phyloP scores from a whole-genome alignment of 2,329 filamentous ascomycete genomes.

The Parastagonospora nodorum region DNA sequence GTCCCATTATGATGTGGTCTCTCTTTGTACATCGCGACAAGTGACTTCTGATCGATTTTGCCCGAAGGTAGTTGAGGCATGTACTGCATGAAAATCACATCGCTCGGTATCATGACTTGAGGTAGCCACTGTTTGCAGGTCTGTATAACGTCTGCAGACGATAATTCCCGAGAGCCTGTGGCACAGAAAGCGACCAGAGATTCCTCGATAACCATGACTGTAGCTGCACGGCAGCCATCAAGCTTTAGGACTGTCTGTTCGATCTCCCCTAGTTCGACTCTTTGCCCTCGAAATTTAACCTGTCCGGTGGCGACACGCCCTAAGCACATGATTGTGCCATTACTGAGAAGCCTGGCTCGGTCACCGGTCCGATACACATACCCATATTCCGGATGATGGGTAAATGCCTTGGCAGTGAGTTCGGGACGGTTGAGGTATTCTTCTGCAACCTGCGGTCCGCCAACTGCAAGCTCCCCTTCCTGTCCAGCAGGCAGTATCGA shows the following conservation, averaged over 20 bases:
- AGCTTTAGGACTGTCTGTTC: conserved; percentile 41
- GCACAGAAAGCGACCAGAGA: conserved; percentile 77
- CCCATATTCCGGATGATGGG: conserved; percentile 68
- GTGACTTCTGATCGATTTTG: conserved; percentile 73
- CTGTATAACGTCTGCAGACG: conserved; percentile 54
- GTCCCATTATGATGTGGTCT: conserved; percentile 13
- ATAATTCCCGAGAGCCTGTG: conserved; percentile 51
- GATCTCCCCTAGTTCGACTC: conserved; percentile 75
- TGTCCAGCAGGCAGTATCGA: conserved; percentile 68
- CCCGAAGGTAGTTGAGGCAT: conserved; percentile 82
- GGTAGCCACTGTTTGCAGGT: conserved; percentile 78
- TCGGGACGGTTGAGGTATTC: conserved; percentile 82
- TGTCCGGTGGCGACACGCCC: conserved; percentile 81
- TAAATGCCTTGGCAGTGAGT: conserved; percentile 73
- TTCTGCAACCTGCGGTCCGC: conserved; percentile 77
- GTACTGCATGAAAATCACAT: conserved; percentile 66
- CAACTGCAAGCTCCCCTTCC: conserved; percentile 79
- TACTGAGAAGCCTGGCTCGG: conserved; percentile 69
- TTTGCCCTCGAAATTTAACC: conserved; percentile 83
- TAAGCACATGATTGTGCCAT: conserved; percentile 79
- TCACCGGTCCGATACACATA: conserved; percentile 84
- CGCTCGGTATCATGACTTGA: conserved; percentile 79
- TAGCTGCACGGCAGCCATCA: conserved; percentile 61
- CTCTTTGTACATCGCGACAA: conserved; percentile 63
- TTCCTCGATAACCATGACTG: conserved; percentile 69